Conservation (phyloP, 352 stramenopile genomes). For the Peronospora destructor region DNA sequence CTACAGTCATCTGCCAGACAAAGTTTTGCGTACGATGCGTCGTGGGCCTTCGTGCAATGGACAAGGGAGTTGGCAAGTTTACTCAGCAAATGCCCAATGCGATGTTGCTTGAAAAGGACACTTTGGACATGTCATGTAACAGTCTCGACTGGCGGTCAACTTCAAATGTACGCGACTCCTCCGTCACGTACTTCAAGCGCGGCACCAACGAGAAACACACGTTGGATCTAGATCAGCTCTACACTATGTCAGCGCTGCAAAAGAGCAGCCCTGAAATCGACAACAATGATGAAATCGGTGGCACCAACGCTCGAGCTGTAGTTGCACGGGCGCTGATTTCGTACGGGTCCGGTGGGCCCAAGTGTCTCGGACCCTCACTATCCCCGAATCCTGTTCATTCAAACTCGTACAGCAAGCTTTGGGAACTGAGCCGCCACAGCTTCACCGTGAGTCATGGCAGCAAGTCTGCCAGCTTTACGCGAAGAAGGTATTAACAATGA, state of each 20-base stretch:
- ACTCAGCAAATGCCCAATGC: constrained; percentile 29
- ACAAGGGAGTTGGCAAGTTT: constrained; percentile 31
- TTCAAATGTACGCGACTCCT: constrained; percentile 11
- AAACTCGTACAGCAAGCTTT: constrained; percentile 20
- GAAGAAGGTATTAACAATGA: constrained; percentile 21
- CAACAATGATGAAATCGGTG: constrained; percentile 2
- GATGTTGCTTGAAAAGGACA: constrained; percentile 14
- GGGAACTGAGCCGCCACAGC: constrained; percentile 23
- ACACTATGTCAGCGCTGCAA: constrained; percentile 12
- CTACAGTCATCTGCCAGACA: constrained; percentile 25
- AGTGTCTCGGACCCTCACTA: constrained; percentile 15
- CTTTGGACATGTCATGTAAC: constrained; percentile 7
- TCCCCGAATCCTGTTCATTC: constrained; percentile 15
- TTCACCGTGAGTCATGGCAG: constrained; percentile 14
- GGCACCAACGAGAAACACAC: constrained; percentile 25
- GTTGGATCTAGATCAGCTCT: constrained; percentile 29
- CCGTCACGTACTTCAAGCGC: constrained; percentile 30
- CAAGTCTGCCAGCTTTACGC: constrained; percentile 7
- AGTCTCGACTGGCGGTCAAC: constrained; percentile 2
- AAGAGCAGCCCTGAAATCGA: constrained; percentile 4
- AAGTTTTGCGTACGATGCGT: constrained; percentile 57
- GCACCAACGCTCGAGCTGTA: not conserved
- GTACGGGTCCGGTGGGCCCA: constrained; percentile 6
- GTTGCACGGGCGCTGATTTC: constrained; percentile 1
- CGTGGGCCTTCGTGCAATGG: constrained; percentile 36